phyloP scores from a whole-genome alignment of 2,329 filamentous ascomycete species.

The Fusarium sp. region DNA sequence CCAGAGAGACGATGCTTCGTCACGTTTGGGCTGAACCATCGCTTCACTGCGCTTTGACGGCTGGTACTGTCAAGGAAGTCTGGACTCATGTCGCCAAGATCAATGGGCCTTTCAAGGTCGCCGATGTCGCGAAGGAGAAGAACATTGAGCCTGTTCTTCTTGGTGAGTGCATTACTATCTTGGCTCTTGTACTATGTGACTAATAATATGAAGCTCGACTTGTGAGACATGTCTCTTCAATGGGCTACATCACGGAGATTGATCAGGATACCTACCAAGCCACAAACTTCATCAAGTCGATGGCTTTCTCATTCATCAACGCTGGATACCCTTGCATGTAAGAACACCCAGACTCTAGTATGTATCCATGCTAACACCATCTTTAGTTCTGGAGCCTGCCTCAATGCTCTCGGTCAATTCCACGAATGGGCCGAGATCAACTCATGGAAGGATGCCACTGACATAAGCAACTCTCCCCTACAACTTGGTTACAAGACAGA shows the following conservation, averaged over 20 bases:
- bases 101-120: constrained; percentile 43
- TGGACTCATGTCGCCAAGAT: constrained; percentile 48
- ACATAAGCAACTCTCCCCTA: constrained; percentile 42
- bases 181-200: accelerated
- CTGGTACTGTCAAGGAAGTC: constrained; percentile 49
- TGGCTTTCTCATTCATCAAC: constrained; percentile 48
- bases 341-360: background rate
- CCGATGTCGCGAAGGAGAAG: constrained; percentile 43
- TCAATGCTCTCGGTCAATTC: constrained; percentile 40
- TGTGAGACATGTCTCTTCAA: constrained; percentile 50
- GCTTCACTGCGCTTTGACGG: constrained; percentile 39
- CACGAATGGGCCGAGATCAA: constrained; percentile 44
- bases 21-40: constrained; percentile 55
- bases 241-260: constrained; percentile 52
- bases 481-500: constrained; percentile 49
- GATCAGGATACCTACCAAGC: constrained; percentile 48
- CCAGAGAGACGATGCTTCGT: constrained; percentile 58
- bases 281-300: constrained; percentile 50
- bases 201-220: constrained; percentile 37
- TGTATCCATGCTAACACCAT: background rate
- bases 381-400: constrained; percentile 11
- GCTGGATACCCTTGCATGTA: constrained; percentile 48
- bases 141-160: constrained; percentile 12
- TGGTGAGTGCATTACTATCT: background rate
- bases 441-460: constrained; percentile 44